Evolutionary conservation across 768 basidiomycete species (phyloP), one percentile per base, ranked within the genome.

Genomic region (Suillus paluster): DNA sequence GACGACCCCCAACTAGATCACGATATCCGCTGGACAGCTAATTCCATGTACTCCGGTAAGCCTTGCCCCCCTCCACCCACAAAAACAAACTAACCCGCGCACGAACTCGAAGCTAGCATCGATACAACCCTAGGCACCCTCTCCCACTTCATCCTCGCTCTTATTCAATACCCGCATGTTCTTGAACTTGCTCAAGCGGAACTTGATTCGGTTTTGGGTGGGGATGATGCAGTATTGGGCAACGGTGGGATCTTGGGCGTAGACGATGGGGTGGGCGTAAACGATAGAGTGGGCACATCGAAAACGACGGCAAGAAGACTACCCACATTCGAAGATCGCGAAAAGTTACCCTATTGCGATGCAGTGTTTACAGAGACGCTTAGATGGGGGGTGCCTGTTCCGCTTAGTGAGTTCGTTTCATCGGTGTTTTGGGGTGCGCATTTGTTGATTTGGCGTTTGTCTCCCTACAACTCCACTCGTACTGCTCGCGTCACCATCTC

Each of bases 21-120:
- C 63, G 90, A 92, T 66, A 77, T 92, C 50, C 87, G 89, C 62
- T 90, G 90, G 89, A 86, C 88, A 1, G 91, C 91, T n/a, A 91
- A 92, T 71, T 91, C 90, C 34, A 91, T 92, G 88, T 92, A 89
- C 70, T 77, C 81, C 7, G 78, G 78, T 72, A 70, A 66, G 77
- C 68, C 44, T 41, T 61, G 4, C n/a, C 42, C 21, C 17, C 10
- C 59, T 33, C 14, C 36, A 57, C 39, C 46, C 36, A 25, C 23
- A 19, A 10, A 14, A 30, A 19, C 19, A 38, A 14, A 9, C 17
- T 46, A 34, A 53, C 46, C 19, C 10, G n/a, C 42, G n/a, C n/a
- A 27, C 2, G 56, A 30, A 30, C 30, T 6, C 30, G 54, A 65
- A 61, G 85, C 83, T 17, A 87, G 87, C 66, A 78, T 83, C 41